Conservation (phyloP, 352 stramenopile genomes). For the Globisporangium okanoganense region DNA sequence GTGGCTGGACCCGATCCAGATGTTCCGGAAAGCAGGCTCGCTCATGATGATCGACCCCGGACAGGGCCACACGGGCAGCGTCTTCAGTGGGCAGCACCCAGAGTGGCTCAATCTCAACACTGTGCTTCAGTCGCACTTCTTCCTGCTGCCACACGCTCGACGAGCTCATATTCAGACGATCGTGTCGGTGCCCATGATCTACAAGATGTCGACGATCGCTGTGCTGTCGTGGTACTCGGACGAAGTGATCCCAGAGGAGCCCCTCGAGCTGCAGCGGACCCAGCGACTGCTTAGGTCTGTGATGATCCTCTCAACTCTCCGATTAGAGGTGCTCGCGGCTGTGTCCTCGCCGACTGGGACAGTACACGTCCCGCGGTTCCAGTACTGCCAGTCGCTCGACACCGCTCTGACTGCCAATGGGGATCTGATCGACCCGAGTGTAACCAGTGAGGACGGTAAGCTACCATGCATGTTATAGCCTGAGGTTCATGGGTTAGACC, state of each 20-base stretch:
- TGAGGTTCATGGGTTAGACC: not conserved
- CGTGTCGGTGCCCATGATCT: conserved; percentile 77
- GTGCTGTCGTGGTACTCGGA: conserved; percentile 81
- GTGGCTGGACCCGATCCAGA: conserved; percentile 54
- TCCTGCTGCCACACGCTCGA: conserved; percentile 65
- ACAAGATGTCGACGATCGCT: conserved; percentile 75
- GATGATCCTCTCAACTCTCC: conserved; percentile 55
- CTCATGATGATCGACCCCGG: conserved; percentile 75
- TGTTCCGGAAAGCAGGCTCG: conserved; percentile 67
- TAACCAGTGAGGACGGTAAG: conserved; percentile 46
- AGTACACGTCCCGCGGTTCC: conserved; percentile 54
- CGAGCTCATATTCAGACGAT: conserved; percentile 60
- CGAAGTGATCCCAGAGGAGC: conserved; percentile 45
- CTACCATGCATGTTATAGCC: not conserved
- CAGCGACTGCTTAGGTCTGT: conserved; percentile 68
- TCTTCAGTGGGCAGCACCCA: conserved; percentile 68
- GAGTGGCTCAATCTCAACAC: conserved; percentile 59
- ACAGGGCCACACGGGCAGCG: conserved; percentile 65
- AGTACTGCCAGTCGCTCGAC: conserved; percentile 76
- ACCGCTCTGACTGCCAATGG: conserved; percentile 70
- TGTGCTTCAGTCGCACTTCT: conserved; percentile 63
- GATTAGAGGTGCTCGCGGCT: conserved; percentile 40
- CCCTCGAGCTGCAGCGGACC: conserved; percentile 61
- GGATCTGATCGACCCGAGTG: conserved; percentile 43
- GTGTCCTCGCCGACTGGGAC: conserved; percentile 20